These are phyloP conservation scores for Metroxylon sagu DNA, from an alignment of 176 grass and related monocot species.

Conservation along the genomic window DNA sequence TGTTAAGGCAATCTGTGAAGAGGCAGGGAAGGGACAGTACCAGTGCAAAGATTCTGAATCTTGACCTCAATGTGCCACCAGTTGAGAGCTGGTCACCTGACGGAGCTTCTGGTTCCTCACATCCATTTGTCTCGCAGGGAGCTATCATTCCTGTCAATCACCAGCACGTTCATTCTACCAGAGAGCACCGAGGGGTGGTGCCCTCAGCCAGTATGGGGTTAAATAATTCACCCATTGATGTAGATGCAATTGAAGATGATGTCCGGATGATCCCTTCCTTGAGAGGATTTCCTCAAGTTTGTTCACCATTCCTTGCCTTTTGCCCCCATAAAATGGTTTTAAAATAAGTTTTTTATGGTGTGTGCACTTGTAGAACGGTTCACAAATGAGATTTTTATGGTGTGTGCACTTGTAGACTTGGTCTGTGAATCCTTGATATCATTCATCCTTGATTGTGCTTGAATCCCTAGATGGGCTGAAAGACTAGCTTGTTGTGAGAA, in stretches of 20 bases:
- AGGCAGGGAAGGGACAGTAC: neutral
- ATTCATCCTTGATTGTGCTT: no score
- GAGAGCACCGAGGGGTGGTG: slow-evolving; percentile 13
- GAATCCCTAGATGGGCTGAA: no score
- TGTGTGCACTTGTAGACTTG: no score
- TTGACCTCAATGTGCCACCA: slow-evolving; percentile 14
- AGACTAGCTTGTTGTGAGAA: no score
- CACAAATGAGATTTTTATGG: neutral
- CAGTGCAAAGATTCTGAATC: neutral
- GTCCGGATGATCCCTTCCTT: slow-evolving; percentile 42
- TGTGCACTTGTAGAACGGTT: no score
- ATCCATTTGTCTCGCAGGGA: no score
- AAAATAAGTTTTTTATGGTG: neutral
- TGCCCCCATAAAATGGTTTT: neutral
- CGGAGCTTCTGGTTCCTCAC: neutral
- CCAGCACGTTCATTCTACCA: neutral
- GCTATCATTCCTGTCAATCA: neutral
- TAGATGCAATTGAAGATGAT: slow-evolving; percentile 59
- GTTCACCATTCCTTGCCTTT: slow-evolving; percentile 21
- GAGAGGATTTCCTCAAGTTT: slow-evolving; percentile 38
- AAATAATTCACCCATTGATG: slow-evolving; percentile 37
- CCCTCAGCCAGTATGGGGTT: slow-evolving; percentile 5
- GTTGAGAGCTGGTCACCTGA: neutral
- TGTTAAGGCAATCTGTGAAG: neutral
- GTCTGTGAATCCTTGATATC: no score